Evolutionary conservation across 306 rosid species (phyloP).

Genomic region (Sicyos edulis): DNA sequence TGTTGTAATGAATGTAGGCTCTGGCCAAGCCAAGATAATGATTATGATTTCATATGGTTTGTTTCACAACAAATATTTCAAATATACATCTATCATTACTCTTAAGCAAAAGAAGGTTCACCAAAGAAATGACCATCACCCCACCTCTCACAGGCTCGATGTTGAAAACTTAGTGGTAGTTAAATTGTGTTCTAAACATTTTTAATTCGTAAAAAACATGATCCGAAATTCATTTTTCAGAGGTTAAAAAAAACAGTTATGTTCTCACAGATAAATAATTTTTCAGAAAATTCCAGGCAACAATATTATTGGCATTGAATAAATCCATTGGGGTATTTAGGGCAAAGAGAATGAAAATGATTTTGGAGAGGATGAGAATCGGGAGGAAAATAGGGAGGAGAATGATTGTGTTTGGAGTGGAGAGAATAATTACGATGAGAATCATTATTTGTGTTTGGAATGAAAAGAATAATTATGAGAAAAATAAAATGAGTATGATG

Average conservation of each 20-base stretch:
- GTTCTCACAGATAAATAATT: background rate
- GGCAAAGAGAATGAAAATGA: no score
- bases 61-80: background rate
- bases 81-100: background rate
- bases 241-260: background rate
- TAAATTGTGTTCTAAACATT: background rate
- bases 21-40: no score
- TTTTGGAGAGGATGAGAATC: no score
- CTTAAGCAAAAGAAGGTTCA: background rate
- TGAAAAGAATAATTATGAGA: no score
- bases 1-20: no score
- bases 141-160: background rate
- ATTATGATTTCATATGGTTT: background rate
- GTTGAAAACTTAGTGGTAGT: background rate
- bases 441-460: no score
- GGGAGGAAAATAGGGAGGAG: no score
- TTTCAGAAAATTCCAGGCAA: background rate
- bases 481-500: no score
- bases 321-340: no score
- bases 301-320: no score
- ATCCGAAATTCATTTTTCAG: background rate
- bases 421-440: no score
- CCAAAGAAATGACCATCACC: background rate
- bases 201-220: background rate
- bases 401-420: no score